Evolutionary conservation across 108 stramenopile genomes (phyloP).

Genomic region (Nannochloropsis granulata): DNA sequence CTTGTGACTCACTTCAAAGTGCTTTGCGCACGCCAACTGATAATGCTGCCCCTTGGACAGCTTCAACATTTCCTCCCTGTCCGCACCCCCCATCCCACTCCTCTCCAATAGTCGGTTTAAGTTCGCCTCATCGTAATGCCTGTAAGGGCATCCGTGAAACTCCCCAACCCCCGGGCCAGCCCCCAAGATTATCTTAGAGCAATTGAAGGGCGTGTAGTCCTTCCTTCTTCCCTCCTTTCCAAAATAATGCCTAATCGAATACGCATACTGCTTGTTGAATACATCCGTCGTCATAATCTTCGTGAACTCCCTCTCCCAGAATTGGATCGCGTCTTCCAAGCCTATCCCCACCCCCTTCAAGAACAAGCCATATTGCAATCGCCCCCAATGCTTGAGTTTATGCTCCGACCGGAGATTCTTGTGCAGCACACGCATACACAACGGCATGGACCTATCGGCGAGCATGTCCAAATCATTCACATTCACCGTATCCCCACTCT

Average conservation of each 20-base stretch:
- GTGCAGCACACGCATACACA: constrained; percentile 87
- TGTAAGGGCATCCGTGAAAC: constrained; percentile 90
- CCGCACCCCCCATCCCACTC: constrained; percentile 41
- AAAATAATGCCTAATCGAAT: constrained; percentile 90
- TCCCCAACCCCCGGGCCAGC: constrained; percentile 56
- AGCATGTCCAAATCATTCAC: constrained; percentile 51
- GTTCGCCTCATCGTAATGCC: constrained; percentile 61
- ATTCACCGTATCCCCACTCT: constrained; percentile 32
- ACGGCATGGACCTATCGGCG: constrained; percentile 62
- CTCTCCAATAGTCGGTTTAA: constrained; percentile 43
- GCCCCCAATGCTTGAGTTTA: constrained; percentile 82
- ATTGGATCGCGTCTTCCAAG: constrained; percentile 74
- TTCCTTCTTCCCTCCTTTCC: constrained; percentile 93
- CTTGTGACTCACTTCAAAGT: constrained; percentile 82
- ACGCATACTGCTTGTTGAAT: constrained; percentile 80
- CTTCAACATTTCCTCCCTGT: constrained; percentile 54
- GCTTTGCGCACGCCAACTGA: constrained; percentile 78
- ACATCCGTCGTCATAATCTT: constrained; percentile 52
- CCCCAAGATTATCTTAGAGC: constrained; percentile 78
- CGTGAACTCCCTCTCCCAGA: constrained; percentile 55
- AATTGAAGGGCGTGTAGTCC: constrained; percentile 59
- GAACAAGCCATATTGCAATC: constrained; percentile 92
- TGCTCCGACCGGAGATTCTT: constrained; percentile 56
- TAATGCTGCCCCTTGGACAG: constrained; percentile 59
- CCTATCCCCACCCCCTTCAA: constrained; percentile 84